Base-by-base conservation (phyloP, 2,329 filamentous ascomycete species). In the Verticillium alfalfae region DNA sequence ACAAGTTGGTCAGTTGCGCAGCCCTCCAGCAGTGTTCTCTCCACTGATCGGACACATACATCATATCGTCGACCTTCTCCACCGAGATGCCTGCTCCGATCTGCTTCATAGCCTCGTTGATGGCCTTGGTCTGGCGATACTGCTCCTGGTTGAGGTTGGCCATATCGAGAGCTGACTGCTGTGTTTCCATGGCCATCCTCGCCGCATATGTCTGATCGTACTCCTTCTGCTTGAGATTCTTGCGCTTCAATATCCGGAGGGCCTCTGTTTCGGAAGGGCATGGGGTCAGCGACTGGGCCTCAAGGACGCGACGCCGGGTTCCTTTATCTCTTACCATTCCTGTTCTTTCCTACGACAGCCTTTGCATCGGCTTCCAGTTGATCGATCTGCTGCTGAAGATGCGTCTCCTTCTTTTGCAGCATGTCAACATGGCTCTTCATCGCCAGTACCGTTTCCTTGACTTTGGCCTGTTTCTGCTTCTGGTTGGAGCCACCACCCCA, bases 61-160 rank as follows among this genome's bases (percentile, higher is more conserved):
- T 97, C 60, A 92, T 94, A 75, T 92, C 85, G 75, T 98, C 94
- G 65, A 99, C 94, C 79, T 96, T 95, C 70, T 97, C 93, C 66
- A 95, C 91, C 57, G 92, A 97, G 67, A 98, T 86, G 66, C 91
- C 91, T 69, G 88, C 89, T 74, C 98, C 93, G 69, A 99, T 99
- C 66, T 89, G 82, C 80, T 93, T 90, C 93, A 99, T 98, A 39
- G 94, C 95, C 64, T 88, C 81, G 67, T 91, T 88, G 12, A 95
- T 94, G 73, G 89, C 89, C 85, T 96, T 89, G 93, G 99, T 97
- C 8, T 93, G 94, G 68, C 89, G 86, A 66, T 98, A 82, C 13
- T 95, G 99, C 82, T 97, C 93, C 78, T 94, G 89, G 83, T 99
- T 99, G 81, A 99, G 97, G 75, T 98, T 99, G 65, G 95, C 95